Percentiles rank a stretch among this genome's conserved stretches.
phyloP scores from a whole-genome alignment of 805 yeast species.

The Teunomyces atbi region DNA sequence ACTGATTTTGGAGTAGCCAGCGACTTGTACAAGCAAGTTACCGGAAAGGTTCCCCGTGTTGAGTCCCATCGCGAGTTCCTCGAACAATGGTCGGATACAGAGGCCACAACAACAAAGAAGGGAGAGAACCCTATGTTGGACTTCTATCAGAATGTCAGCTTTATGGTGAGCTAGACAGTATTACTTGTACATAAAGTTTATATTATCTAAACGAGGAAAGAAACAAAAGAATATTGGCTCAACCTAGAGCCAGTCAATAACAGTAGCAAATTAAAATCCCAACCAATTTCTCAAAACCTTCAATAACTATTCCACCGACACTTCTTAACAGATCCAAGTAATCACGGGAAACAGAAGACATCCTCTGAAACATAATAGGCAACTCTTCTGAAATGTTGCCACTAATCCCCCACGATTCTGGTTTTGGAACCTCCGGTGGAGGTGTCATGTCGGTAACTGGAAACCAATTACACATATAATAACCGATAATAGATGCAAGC shows the following conservation, averaged over 20 bases:
- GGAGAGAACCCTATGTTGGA: conserved; percentile 87
- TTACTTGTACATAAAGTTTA: conserved; percentile 4
- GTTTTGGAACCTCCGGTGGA: not conserved
- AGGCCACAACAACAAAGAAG: conserved; percentile 62
- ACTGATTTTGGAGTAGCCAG: conserved; percentile 67
- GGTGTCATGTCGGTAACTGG: not conserved
- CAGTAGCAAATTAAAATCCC: conserved; percentile 5
- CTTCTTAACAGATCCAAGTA: not conserved
- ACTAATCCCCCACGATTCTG: not conserved
- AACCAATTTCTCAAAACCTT: conserved; percentile 25
- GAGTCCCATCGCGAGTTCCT: conserved; percentile 65
- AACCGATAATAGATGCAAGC: conserved; percentile 17
- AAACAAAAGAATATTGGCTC: not conserved
- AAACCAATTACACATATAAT: not conserved
- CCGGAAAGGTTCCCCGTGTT: conserved; percentile 56
- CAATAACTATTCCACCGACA: conserved; percentile 14
- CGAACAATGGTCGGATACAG: conserved; percentile 67
- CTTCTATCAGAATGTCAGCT: conserved; percentile 72
- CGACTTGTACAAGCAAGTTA: conserved; percentile 60
- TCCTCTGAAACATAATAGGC: not conserved
- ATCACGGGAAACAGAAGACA: not conserved
- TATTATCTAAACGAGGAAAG: conserved; percentile 1
- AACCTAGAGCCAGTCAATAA: conserved; percentile 6
- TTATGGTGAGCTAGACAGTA: conserved; percentile 44
- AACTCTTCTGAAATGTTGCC: not conserved